Evolutionary conservation across 2,329 filamentous ascomycete species (phyloP), one percentile per base, ranked within the genome.

Genomic region (Pseudogymnoascus sp.): DNA sequence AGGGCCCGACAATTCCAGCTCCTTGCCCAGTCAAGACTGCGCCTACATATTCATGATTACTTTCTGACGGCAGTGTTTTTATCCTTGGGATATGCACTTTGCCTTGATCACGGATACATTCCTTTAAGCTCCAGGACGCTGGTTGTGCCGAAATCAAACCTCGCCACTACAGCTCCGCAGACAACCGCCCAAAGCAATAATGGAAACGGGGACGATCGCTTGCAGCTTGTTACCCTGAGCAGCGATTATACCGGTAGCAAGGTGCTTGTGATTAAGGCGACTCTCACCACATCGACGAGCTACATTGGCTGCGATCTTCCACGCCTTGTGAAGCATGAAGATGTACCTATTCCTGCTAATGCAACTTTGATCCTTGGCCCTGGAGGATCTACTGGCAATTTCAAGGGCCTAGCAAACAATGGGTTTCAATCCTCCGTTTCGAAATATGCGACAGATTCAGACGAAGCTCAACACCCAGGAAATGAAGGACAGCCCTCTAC

Each of bases 111-210:
- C 46, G 66, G 67, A 14, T 72, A 69, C 53, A 68, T 74, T 59
- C 71, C 72, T 34, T 64, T 75, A 25, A 74, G 73, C 66, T 69
- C 73, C 14, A 69, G 72, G 60, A 74, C 73, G 38, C 63, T 75
- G 62, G 67, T 73, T 59, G 63, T 67, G 18, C 67, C 63, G 28
- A 31, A 61, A 60, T 64, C 63, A 8, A 66, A 21, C 56, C 37
- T 18, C 37, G 28, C 34, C 28, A 21, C 50, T 1, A 34, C 25
- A 34, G 50, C 1, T 5, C 6, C 50, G 7, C 16, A 34, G 5
- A 16, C 36, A 18, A 38, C 34, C 12, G 21, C 23, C 7, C 36
- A 60, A 31, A 31, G 12, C 18, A 42, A 40, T 28, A 40, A 40
- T 7, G 40, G 40, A 7, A 4, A 11, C 10, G 8, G 5, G 4